These are phyloP conservation scores for Sporothrix curviconia DNA, from an alignment of 2,329 filamentous ascomycete genomes.

Conservation along the genomic window DNA sequence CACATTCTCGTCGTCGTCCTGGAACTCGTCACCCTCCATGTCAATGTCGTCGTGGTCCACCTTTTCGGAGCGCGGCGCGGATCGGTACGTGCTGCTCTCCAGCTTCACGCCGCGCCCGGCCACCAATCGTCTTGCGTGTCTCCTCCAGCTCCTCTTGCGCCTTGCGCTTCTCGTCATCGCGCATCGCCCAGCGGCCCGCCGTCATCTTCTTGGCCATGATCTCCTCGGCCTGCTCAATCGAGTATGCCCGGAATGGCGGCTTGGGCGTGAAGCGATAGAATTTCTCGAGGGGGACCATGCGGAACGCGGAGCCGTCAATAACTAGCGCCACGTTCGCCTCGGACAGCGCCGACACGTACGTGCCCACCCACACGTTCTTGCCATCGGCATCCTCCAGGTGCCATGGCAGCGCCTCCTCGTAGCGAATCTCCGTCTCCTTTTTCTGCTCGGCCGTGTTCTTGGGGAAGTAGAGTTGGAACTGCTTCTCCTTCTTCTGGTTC, in stretches of 20 bases:
- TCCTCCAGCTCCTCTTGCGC: conserved; percentile 56
- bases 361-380: conserved; percentile 88
- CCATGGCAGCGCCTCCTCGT: conserved; percentile 95
- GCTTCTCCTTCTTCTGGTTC: conserved; percentile 58
- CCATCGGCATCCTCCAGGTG: conserved; percentile 94
- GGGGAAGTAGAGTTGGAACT: conserved; percentile 76
- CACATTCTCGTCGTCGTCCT: conserved; percentile 78
- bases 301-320: conserved; percentile 63
- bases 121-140: conserved; percentile 45
- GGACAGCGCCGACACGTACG: conserved; percentile 82
- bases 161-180: conserved; percentile 54
- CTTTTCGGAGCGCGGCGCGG: conserved; percentile 55
- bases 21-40: conserved; percentile 66
- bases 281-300: conserved; percentile 87
- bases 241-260: conserved; percentile 69
- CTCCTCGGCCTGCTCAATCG: conserved; percentile 78
- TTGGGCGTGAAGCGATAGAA: conserved; percentile 87
- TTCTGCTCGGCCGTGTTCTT: conserved; percentile 73
- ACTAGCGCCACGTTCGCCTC: conserved; percentile 76
- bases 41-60: conserved; percentile 66
- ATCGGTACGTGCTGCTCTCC: conserved; percentile 59
- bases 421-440: conserved; percentile 67
- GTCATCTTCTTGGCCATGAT: conserved; percentile 73
- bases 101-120: conserved; percentile 57
- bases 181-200: conserved; percentile 74